Evolutionary conservation across 2,329 filamentous ascomycete genomes (phyloP).

Genomic region (Talaromyces amestolkiae): DNA sequence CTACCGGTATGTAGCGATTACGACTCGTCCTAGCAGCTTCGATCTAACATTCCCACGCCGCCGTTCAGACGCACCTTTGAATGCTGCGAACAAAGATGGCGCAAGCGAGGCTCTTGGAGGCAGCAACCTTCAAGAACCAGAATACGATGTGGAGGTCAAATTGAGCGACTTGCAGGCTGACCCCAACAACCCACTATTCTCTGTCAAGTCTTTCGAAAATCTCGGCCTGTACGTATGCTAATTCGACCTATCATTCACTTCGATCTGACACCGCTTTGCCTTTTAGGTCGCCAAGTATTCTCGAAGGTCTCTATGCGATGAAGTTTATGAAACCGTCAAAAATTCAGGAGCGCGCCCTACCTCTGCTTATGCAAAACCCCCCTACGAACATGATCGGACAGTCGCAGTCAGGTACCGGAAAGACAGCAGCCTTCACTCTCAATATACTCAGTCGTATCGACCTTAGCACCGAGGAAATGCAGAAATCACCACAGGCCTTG

Average conservation of each 20-base stretch:
- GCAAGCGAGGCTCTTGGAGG: constrained; percentile 41
- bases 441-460: constrained; percentile 88
- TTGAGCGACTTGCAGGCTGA: constrained; percentile 85
- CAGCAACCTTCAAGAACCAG: constrained; percentile 64
- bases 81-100: constrained; percentile 33
- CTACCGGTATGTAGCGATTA: constrained; percentile 33
- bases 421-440: constrained; percentile 93
- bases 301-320: constrained; percentile 74
- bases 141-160: constrained; percentile 88
- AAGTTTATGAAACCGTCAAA: constrained; percentile 95
- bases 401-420: constrained; percentile 98
- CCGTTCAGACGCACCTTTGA: constrained; percentile 18
- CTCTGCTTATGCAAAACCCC: constrained; percentile 82
- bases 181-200: constrained; percentile 81
- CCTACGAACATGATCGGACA: constrained; percentile 93
- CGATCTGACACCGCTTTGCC: constrained; percentile 2
- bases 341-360: constrained; percentile 92
- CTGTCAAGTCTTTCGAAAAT: constrained; percentile 78
- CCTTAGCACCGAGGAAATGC: constrained; percentile 59
- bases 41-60: constrained; percentile 14
- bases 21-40: constrained; percentile 34
- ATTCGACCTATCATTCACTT: background rate
- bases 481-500: constrained; percentile 70
- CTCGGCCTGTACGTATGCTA: constrained; percentile 70
- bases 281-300: constrained; percentile 59